These are phyloP conservation scores for Zymoseptoria pseudotritici DNA, from an alignment of 2,329 filamentous ascomycete genomes.

Conservation along the genomic window DNA sequence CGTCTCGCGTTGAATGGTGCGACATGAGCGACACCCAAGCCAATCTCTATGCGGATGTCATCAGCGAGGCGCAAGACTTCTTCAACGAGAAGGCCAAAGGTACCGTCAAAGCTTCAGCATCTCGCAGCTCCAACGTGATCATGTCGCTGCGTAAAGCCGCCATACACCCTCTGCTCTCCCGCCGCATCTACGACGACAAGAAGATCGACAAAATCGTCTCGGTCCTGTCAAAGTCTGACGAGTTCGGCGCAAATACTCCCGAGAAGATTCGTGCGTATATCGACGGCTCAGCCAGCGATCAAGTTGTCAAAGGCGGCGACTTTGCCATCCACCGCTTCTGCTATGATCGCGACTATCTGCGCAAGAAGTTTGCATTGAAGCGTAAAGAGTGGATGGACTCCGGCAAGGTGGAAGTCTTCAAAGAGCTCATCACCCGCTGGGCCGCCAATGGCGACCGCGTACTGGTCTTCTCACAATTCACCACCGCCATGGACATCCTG, in stretches of 20 bases:
- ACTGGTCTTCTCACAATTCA: constrained; percentile 90
- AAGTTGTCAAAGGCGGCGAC: constrained; percentile 68
- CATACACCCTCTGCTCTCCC: constrained; percentile 82
- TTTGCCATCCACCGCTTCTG: constrained; percentile 56
- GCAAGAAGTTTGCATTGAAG: constrained; percentile 48
- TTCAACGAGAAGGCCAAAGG: constrained; percentile 51
- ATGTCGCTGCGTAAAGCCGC: constrained; percentile 90
- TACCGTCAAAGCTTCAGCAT: constrained; percentile 45
- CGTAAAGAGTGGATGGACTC: constrained; percentile 57
- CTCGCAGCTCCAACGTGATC: constrained; percentile 42
- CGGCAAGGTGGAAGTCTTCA: constrained; percentile 78
- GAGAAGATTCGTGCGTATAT: constrained; percentile 52
- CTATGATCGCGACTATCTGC: constrained; percentile 45
- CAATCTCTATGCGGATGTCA: constrained; percentile 63
- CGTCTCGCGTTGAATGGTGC: constrained; percentile 70
- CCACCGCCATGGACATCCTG: constrained; percentile 82
- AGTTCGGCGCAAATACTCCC: constrained; percentile 27
- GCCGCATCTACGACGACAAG: constrained; percentile 68
- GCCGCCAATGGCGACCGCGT: constrained; percentile 75
- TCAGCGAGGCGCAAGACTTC: constrained; percentile 54
- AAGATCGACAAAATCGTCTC: constrained; percentile 63
- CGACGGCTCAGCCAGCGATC: constrained; percentile 61
- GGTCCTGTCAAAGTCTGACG: constrained; percentile 24
- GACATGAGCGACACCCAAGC: constrained; percentile 67
- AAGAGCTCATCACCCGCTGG: constrained; percentile 66